A percentile compares a stretch with the other conserved stretches of the same genome.
These are phyloP conservation scores for Paramecium sonneborni DNA, from an alignment of 73 alveolate genomes.

Conservation along the genomic window DNA sequence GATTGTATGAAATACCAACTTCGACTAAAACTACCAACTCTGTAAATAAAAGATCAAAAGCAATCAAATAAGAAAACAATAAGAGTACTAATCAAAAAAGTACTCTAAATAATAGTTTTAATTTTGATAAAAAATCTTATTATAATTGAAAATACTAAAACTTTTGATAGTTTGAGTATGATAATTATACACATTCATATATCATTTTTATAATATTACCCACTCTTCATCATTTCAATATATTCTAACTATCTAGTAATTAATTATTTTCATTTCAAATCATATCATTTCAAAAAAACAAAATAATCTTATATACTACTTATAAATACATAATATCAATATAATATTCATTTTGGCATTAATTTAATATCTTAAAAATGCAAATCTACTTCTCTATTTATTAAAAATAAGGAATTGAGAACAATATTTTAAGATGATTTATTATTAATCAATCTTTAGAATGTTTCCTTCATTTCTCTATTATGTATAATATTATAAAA, in stretches of 20 bases:
- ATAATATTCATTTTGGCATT: background rate
- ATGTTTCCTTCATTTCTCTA: background rate
- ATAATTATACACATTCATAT: background rate
- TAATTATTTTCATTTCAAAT: too few relatives aligned
- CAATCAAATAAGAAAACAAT: background rate
- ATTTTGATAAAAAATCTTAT: slow-evolving; percentile 48
- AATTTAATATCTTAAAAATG: slow-evolving; percentile 1
- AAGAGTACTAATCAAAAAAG: background rate
- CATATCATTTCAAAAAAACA: too few relatives aligned
- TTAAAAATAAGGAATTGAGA: background rate
- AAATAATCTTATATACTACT: background rate
- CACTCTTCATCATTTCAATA: too few relatives aligned
- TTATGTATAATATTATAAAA: background rate
- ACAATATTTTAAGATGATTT: background rate
- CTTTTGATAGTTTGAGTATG: background rate
- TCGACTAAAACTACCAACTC: slow-evolving; percentile 40
- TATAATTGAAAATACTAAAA: slow-evolving; percentile 13
- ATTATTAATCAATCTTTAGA: background rate
- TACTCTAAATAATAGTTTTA: slow-evolving; percentile 52
- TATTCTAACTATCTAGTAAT: too few relatives aligned
- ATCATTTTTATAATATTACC: background rate
- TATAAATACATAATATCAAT: background rate
- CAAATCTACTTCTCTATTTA: background rate
- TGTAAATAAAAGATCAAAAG: slow-evolving; percentile 39
- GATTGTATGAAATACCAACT: slow-evolving; percentile 42